Conservation (phyloP, 208 protist genomes). For the Porcisia deanei region DNA sequence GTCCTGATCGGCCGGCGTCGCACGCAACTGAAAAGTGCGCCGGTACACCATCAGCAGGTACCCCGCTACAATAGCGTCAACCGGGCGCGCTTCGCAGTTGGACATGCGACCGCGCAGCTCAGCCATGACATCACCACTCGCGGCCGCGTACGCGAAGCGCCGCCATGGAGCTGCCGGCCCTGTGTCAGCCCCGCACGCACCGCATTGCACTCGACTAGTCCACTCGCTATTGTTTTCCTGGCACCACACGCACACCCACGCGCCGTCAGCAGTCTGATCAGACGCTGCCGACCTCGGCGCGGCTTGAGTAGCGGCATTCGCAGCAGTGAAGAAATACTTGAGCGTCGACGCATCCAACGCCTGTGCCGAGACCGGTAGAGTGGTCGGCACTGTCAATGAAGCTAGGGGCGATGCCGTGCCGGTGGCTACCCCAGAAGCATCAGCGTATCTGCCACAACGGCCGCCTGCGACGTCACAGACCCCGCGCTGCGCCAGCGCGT, state of each 20-base stretch:
- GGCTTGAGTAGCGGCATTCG: conserved; percentile 1
- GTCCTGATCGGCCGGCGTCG: conserved; percentile 74
- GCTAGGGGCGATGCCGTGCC: background rate
- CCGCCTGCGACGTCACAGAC: conserved; percentile 9
- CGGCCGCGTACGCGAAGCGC: conserved; percentile 55
- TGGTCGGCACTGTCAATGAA: conserved; percentile 1
- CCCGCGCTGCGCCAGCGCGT: conserved; percentile 66
- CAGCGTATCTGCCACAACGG: background rate
- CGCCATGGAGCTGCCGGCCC: conserved; percentile 78
- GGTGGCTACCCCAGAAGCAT: background rate
- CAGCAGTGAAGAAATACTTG: conserved; percentile 16
- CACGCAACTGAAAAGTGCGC: conserved; percentile 67
- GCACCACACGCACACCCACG: conserved; percentile 87
- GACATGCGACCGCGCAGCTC: conserved; percentile 74
- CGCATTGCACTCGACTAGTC: conserved; percentile 66
- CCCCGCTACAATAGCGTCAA: conserved; percentile 75
- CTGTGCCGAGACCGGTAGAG: conserved; percentile 24
- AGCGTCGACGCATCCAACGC: conserved; percentile 20
- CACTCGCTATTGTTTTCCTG: conserved; percentile 72
- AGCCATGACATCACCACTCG: conserved; percentile 50
- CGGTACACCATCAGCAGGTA: conserved; percentile 88
- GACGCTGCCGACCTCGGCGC: background rate
- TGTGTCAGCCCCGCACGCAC: conserved; percentile 77
- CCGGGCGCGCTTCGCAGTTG: conserved; percentile 52
- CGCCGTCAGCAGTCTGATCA: conserved; percentile 33